phyloP scores from a whole-genome alignment of 352 stramenopile genomes.

The Phytophthora pisi region DNA sequence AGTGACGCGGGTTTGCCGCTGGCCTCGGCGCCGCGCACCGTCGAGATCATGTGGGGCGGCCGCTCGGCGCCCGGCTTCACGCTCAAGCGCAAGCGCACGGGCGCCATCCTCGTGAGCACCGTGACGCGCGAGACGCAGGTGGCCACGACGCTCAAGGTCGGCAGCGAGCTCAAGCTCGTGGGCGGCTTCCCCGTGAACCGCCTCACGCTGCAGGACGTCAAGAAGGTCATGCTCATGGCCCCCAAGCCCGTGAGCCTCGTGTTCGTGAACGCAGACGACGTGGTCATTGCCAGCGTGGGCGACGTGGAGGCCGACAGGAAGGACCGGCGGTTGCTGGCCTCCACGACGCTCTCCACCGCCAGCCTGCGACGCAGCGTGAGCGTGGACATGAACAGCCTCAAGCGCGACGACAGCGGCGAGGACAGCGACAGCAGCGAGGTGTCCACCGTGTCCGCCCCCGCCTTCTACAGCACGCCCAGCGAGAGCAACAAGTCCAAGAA shows the following conservation, averaged over 20 bases:
- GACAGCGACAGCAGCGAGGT: constrained; percentile 26
- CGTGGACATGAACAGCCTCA: constrained; percentile 26
- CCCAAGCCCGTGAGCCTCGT: constrained; percentile 82
- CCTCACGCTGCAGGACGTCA: constrained; percentile 72
- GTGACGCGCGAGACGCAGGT: constrained; percentile 41
- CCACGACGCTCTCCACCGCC: constrained; percentile 26
- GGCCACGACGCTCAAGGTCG: constrained; percentile 50
- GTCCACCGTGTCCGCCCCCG: constrained; percentile 26
- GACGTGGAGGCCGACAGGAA: constrained; percentile 19
- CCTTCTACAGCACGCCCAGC: constrained; percentile 41
- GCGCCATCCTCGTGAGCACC: constrained; percentile 72
- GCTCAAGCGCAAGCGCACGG: constrained; percentile 76
- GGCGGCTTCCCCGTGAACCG: constrained; percentile 75
- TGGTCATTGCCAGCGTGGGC: constrained; percentile 25
- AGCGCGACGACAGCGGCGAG: constrained; percentile 29
- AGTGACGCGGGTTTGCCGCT: constrained; percentile 16
- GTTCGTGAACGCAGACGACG: constrained; percentile 68
- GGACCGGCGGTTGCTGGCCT: constrained; percentile 26
- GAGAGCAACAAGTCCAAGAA: constrained; percentile 54
- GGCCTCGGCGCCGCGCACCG: constrained; percentile 48
- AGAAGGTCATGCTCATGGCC: constrained; percentile 78
- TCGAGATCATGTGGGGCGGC: constrained; percentile 78
- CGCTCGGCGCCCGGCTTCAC: constrained; percentile 61
- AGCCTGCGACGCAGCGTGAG: constrained; percentile 30
- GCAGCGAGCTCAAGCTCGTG: constrained; percentile 78